Evolutionary conservation across 1,139 yeast genomes (phyloP).

Genomic region (Debaryomyces sp.): DNA sequence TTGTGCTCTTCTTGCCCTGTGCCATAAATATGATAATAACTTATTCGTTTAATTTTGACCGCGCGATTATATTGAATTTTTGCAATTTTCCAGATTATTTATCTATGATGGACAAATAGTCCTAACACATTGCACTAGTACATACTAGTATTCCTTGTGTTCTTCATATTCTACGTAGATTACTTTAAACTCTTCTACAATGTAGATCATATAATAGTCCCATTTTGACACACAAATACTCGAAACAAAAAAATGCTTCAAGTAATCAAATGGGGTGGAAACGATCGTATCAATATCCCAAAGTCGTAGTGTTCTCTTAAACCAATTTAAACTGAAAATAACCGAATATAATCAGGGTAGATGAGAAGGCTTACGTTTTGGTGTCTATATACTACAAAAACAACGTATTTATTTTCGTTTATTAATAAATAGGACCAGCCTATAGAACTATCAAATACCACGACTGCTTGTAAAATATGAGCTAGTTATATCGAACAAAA

Average conservation of each 20-base stretch:
- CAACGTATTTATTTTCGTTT: background rate
- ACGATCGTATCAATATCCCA: constrained; percentile 47
- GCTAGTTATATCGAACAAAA: too few relatives aligned
- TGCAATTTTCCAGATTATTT: background rate
- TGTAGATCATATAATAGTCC: constrained; percentile 51
- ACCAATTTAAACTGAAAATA: constrained; percentile 55
- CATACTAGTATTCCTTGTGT: too few relatives aligned
- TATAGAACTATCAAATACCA: background rate
- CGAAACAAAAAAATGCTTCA: background rate
- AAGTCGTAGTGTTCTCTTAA: constrained; percentile 50
- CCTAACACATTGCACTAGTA: too few relatives aligned
- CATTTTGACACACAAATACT: constrained; percentile 25
- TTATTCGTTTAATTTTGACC: background rate
- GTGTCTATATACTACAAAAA: constrained; percentile 14
- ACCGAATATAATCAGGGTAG: constrained; percentile 55
- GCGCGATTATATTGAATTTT: background rate
- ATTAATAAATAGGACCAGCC: background rate
- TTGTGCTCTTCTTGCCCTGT: background rate
- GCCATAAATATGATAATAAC: too few relatives aligned
- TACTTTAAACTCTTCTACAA: background rate
- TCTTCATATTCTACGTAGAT: background rate
- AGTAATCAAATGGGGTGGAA: constrained; percentile 50
- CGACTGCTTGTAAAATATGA: background rate
- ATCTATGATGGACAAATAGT: too few relatives aligned
- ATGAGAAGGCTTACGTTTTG: constrained; percentile 55